Evolutionary conservation across 495 filamentous ascomycete genomes (phyloP), one percentile per base, ranked within the genome.

Genomic region (Neurospora sp.): DNA sequence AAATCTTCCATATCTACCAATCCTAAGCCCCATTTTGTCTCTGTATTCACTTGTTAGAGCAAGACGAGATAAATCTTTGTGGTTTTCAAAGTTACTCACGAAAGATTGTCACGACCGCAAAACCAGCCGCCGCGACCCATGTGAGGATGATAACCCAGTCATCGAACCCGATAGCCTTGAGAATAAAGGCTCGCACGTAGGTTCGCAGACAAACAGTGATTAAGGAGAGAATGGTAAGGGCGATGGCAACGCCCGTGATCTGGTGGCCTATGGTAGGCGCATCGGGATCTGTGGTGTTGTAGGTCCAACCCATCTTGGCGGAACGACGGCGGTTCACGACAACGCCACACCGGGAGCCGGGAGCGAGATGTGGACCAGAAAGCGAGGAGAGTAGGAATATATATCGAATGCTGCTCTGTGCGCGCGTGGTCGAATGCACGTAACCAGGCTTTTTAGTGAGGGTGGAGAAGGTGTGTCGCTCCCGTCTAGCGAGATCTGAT

Each of bases 11-110:
- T 75, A 20, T 77, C 71, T 54, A 73, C 72, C 31, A 84, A 71
- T 10, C 83, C 83, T 1, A 84, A 75, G 12, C 83, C 83, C 81
- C 79, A 84, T 83, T 79, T 82, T 69, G 83, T 82, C 72, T 84
- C 82, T 84, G 48, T 14, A 39, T 39, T 31, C 16, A 39, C 48
- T 7, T 73, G 39, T 69, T 23, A 39, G 12, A 41, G n/a, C 23
- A 35, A 16, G 12, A 35, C 48, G 31, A 18, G 39, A 54, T 73
- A 35, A 8, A n/a, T 41, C 39, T 18, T 27, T 16, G 41, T 31
- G 37, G 44, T 38, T 27, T 11, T 66, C 12, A 27, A 1, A 39
- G 16, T 70, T 69, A 75, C 81, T 76, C 59, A 82, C 82, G 82
- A 41, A 79, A 39, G 42, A 79, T 72, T 38, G 72, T 79, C 44